Evolutionary conservation across 352 stramenopile genomes (phyloP), one percentile per base, ranked within the genome.

Genomic region (Globisporangium spiculum): DNA sequence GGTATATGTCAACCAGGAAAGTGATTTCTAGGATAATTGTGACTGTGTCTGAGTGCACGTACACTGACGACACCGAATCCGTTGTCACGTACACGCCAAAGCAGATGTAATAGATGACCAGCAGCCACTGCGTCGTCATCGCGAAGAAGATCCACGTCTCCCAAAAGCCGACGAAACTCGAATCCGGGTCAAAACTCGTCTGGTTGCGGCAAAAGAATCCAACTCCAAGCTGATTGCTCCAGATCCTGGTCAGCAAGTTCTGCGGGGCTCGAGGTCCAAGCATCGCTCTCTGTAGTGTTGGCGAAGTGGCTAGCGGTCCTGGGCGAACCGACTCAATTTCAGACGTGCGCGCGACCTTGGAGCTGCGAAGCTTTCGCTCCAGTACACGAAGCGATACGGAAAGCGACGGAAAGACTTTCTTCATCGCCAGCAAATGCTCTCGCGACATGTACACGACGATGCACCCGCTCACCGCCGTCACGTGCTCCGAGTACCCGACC

Each of bases 101-200:
- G 55, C 79, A 89, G 16, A 75, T 69, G 53, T 86, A 72, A 54
- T 79, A 83, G 60, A 89, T 77, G 10, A 90, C 80, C 5, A 83
- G 61, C 1, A 70, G 64, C 16, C 70, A 71, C 48, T 91, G 79
- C 6, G 75, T 26, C 0, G 77, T 83, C 44, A 77, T 88, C 0
- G 72, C 66, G 10, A 71, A 30, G 22, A 86, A 72, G 44, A 88
- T 77, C 55, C 67, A 75, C 26, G 78, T 72, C 56, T 91, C 79
- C 83, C 83, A 91, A 4, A 79, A 12, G 1, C 72, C 73, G 30
- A 88, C 73, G n/a, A 80, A 80, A 4, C 58, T 53, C 26, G 73
- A 75, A 44, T 91, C 81, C 0, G 83, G 83, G 41, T 91, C 78
- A 22, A 91, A 75, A 18, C 76, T 76, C 46, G 64, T 59, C 24